These are phyloP conservation scores for Trypanosoma vivax DNA, from an alignment of 208 protist species.

Conservation along the genomic window DNA sequence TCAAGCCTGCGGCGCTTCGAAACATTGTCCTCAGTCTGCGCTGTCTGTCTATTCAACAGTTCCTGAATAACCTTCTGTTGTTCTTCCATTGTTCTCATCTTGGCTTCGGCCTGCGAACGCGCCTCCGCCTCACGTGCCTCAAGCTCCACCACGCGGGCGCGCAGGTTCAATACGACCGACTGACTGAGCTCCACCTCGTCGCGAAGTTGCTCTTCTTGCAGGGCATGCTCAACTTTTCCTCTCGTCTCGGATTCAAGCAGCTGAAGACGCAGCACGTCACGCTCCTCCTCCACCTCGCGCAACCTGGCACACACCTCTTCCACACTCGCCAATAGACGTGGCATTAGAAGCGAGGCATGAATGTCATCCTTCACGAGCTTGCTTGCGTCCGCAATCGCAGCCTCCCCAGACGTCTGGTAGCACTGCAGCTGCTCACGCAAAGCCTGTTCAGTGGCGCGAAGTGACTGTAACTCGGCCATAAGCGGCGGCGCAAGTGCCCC, in stretches of 20 bases:
- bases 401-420: slow-evolving; percentile 11
- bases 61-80: slow-evolving; percentile 12
- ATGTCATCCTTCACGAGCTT: slow-evolving; percentile 16
- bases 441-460: slow-evolving; percentile 43
- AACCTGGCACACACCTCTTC: slow-evolving; percentile 12
- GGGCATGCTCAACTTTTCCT: slow-evolving; percentile 15
- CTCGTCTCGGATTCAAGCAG: slow-evolving; percentile 24
- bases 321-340: slow-evolving; percentile 18
- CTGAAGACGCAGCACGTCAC: slow-evolving; percentile 14
- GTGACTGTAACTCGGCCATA: slow-evolving; percentile 48
- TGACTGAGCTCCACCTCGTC: slow-evolving; percentile 23
- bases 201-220: slow-evolving; percentile 18
- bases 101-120: background rate
- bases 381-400: slow-evolving; percentile 10
- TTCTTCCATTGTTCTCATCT: slow-evolving; percentile 4
- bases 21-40: slow-evolving; percentile 13
- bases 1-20: slow-evolving; percentile 45
- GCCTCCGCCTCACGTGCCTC: slow-evolving; percentile 10
- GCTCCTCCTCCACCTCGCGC: slow-evolving; percentile 12
- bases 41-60: slow-evolving; percentile 2
- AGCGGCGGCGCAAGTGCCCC: slow-evolving; percentile 31
- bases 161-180: slow-evolving; percentile 4
- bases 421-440: slow-evolving; percentile 39
- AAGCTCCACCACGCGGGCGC: background rate
- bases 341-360: slow-evolving; percentile 2